These are phyloP conservation scores for Rhodotorula sp. DNA, from an alignment of 1,284 basidiomycete species.

Conservation along the genomic window DNA sequence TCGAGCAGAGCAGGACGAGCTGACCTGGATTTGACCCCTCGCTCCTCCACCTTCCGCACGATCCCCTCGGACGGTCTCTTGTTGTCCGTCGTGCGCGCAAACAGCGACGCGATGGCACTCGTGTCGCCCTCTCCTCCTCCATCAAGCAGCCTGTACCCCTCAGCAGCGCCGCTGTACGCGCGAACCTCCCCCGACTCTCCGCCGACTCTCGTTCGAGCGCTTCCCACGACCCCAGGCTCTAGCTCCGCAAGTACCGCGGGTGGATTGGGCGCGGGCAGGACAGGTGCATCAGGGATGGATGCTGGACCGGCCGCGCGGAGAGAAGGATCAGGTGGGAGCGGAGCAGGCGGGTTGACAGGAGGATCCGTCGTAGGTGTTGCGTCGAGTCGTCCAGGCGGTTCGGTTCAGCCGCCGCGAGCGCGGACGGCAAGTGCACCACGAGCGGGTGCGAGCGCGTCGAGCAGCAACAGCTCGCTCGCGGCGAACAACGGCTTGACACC, in stretches of 20 bases:
- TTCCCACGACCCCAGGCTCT: not conserved
- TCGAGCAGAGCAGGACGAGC: no score
- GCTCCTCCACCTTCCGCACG: not conserved
- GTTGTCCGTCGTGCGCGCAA: no score
- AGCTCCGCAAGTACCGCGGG: not conserved
- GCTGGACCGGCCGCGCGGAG: not conserved
- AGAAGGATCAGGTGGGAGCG: not conserved
- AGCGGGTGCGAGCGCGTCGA: not conserved
- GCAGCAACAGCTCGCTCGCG: not conserved
- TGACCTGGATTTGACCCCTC: not conserved
- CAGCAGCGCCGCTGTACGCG: not conserved
- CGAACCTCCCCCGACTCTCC: not conserved
- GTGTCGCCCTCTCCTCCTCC: slow-evolving; percentile 17
- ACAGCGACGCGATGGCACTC: slow-evolving; percentile 17
- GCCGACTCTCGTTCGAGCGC: not conserved
- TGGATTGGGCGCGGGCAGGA: not conserved
- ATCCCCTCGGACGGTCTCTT: not conserved
- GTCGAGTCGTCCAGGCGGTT: not conserved
- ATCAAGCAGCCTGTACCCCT: slow-evolving; percentile 10
- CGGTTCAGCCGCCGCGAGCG: not conserved
- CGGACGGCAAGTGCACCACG: slow-evolving; percentile 2
- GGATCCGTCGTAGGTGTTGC: no score
- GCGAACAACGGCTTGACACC: not conserved
- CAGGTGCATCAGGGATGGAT: not conserved
- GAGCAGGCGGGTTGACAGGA: no score